Evolutionary conservation across 192 early-diverging fungal species (phyloP).

Genomic region (Piromyces finnis): DNA sequence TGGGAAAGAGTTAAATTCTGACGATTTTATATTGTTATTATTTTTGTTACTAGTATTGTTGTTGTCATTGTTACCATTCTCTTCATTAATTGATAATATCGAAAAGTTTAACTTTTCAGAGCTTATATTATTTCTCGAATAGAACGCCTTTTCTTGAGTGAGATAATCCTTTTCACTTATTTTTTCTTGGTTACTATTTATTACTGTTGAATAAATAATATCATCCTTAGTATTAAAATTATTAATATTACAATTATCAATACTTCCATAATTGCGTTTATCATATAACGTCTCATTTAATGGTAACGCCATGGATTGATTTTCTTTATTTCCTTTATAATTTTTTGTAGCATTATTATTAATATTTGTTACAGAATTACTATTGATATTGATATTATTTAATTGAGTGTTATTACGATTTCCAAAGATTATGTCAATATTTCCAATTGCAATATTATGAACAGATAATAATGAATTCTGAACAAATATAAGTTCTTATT

Average conservation of each 20-base stretch:
- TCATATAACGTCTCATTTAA: background rate
- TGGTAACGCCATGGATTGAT: background rate
- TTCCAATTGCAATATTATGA: background rate
- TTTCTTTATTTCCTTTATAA: no score
- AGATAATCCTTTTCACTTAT: background rate
- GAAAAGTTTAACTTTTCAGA: background rate
- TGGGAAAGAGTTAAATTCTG: no score
- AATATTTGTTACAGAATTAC: background rate
- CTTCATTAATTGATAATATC: background rate
- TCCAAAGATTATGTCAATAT: background rate
- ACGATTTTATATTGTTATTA: no score
- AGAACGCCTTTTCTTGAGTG: background rate
- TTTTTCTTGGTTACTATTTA: background rate
- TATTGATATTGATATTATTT: background rate
- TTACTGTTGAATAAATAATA: background rate
- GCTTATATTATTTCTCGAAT: background rate
- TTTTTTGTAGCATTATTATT: background rate
- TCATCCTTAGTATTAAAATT: background rate
- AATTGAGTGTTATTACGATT: background rate
- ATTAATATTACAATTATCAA: background rate
- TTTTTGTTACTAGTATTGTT: background rate
- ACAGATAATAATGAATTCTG: background rate
- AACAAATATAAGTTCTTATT: background rate
- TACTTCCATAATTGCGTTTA: background rate
- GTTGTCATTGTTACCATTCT: background rate